phyloP scores from a whole-genome alignment of 2,329 filamentous ascomycete species.

The Colletotrichum scovillei region DNA sequence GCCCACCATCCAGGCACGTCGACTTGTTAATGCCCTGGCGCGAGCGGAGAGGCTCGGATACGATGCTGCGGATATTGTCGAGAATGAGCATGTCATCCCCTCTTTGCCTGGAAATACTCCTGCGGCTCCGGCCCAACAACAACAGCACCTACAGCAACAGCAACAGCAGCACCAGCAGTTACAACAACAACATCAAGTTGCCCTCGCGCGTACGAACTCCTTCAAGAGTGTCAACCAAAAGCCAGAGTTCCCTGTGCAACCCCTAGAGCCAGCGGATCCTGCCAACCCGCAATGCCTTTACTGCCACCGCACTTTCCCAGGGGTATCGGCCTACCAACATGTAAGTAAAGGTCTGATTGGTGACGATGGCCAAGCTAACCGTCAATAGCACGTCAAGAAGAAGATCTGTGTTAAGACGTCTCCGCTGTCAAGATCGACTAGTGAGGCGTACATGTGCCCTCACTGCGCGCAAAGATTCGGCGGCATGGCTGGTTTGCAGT shows the following conservation, averaged over 20 bases:
- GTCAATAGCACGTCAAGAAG: slow-evolving; percentile 48
- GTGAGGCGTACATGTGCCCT: slow-evolving; percentile 46
- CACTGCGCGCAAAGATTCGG: slow-evolving; percentile 60
- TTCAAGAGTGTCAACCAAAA: neutral
- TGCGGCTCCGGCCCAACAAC: slow-evolving; percentile 12
- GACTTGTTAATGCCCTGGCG: slow-evolving; percentile 67
- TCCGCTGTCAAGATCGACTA: slow-evolving; percentile 35
- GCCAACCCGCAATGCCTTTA: slow-evolving; percentile 22
- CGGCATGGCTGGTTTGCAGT: slow-evolving; percentile 53
- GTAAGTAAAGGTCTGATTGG: slow-evolving; percentile 19
- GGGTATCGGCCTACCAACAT: slow-evolving; percentile 1
- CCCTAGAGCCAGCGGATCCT: slow-evolving; percentile 18
- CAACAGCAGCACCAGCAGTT: neutral
- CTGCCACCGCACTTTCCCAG: slow-evolving; percentile 37
- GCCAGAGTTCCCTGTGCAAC: neutral
- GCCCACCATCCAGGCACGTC: slow-evolving; percentile 63
- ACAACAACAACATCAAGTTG: neutral
- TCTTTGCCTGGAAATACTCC: neutral
- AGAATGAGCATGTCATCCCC: slow-evolving; percentile 56
- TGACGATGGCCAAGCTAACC: neutral
- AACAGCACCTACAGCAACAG: neutral
- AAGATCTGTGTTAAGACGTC: slow-evolving; percentile 45
- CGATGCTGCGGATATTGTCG: slow-evolving; percentile 60
- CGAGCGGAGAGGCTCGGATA: slow-evolving; percentile 69
- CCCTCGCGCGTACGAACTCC: neutral